A percentile compares a stretch with the other conserved stretches of the same genome.
phyloP scores from a whole-genome alignment of 2,329 filamentous ascomycete species.

The Fusarium sp. region DNA sequence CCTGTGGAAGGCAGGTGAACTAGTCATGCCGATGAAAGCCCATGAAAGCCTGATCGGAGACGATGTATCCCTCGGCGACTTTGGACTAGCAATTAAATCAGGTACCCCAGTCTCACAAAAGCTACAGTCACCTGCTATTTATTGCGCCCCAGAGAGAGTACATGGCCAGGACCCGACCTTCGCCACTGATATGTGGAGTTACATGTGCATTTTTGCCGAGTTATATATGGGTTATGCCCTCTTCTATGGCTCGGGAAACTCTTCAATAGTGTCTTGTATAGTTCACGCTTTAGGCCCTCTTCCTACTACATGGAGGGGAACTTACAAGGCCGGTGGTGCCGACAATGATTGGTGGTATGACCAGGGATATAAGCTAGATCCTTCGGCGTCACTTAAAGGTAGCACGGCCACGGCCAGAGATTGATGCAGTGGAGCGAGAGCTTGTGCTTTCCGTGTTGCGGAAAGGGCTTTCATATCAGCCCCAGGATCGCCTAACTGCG shows the following conservation, averaged over 20 bases:
- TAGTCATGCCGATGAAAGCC: neutral
- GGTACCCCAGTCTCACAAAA: neutral
- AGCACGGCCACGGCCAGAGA: neutral
- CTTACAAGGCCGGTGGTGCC: fast-evolving
- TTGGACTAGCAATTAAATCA: neutral
- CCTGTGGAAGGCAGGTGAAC: neutral
- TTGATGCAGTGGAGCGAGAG: fast-evolving
- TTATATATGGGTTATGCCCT: neutral
- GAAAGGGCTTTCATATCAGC: neutral
- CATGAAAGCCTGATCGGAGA: neutral
- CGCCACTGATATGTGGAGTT: neutral
- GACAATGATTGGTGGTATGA: neutral
- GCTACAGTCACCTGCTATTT: neutral
- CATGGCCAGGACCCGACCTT: neutral
- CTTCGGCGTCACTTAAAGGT: neutral
- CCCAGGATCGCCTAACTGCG: neutral
- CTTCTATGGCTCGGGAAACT: neutral
- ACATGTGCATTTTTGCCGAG: neutral
- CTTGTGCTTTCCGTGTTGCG: fast-evolving
- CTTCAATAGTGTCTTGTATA: fast-evolving
- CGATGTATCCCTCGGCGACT: fast-evolving
- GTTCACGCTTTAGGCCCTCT: fast-evolving
- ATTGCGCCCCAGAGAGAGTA: neutral
- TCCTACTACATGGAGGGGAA: fast-evolving
- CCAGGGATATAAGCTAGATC: neutral